Conservation (phyloP, 1,139 yeast species). For the Taphrina communis region DNA sequence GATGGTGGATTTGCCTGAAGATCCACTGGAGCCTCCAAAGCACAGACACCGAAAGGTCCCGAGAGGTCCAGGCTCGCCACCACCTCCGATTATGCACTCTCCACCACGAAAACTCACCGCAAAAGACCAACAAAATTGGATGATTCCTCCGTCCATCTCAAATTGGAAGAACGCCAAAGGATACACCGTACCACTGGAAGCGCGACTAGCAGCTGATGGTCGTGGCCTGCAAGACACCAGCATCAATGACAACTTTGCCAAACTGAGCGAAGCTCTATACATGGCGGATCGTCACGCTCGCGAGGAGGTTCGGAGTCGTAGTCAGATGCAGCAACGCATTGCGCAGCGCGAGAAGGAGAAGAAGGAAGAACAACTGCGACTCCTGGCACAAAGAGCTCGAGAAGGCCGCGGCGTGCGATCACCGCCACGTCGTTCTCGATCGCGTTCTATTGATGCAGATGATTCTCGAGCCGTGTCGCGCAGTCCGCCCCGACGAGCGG, state of each 20-base stretch:
- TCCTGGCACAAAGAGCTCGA: constrained; percentile 66
- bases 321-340: constrained; percentile 61
- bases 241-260: constrained; percentile 67
- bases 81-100: constrained; percentile 60
- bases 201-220: constrained; percentile 70
- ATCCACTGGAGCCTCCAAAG: constrained; percentile 86
- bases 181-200: constrained; percentile 79
- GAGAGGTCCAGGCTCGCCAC: constrained; percentile 61
- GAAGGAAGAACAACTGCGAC: constrained; percentile 65
- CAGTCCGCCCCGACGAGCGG: constrained; percentile 30
- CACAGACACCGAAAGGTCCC: constrained; percentile 78
- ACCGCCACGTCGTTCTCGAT: constrained; percentile 29
- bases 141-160: constrained; percentile 87
- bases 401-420: constrained; percentile 49
- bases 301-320: constrained; percentile 67
- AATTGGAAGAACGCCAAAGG: constrained; percentile 97
- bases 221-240: constrained; percentile 53
- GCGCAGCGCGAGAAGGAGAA: constrained; percentile 64
- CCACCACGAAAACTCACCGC: constrained; percentile 66
- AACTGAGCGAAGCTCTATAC: constrained; percentile 73
- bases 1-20: constrained; percentile 67
- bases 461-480: constrained; percentile 22
- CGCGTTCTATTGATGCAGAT: constrained; percentile 6
- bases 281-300: constrained; percentile 77
- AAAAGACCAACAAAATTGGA: constrained; percentile 82